Percentiles rank a stretch among this genome's conserved stretches.
These are phyloP conservation scores for Saccharomycopsis sp. DNA, from an alignment of 805 yeast genomes.

Conservation along the genomic window DNA sequence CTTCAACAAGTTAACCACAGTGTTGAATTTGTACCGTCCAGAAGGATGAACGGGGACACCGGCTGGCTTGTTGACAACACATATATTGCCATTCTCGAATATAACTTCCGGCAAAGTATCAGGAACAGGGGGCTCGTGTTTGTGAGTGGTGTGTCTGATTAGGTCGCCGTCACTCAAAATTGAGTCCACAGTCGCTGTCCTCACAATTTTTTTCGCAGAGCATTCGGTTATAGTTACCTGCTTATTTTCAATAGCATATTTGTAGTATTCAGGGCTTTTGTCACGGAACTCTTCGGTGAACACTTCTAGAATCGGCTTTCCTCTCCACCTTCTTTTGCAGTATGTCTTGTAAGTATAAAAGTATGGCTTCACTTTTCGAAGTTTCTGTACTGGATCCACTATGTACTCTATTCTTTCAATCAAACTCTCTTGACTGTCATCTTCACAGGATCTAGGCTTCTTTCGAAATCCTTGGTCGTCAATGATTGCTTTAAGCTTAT, in stretches of 20 bases:
- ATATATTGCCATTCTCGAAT: conserved; percentile 62
- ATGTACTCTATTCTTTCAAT: neutral
- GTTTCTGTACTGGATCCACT: conserved; percentile 24
- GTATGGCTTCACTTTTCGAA: conserved; percentile 77
- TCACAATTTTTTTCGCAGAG: conserved; percentile 9
- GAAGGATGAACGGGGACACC: conserved; percentile 97
- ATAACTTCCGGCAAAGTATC: conserved; percentile 47
- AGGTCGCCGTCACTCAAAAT: conserved; percentile 75
- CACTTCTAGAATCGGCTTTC: conserved; percentile 69
- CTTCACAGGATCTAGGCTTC: conserved; percentile 1
- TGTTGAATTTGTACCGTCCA: conserved; percentile 67
- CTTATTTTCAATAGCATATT: conserved; percentile 48
- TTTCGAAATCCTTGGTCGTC: neutral
- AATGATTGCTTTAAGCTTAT: neutral
- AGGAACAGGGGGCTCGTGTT: conserved; percentile 87
- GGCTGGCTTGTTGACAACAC: conserved; percentile 87
- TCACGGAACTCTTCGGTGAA: conserved; percentile 84
- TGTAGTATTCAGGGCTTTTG: conserved; percentile 60
- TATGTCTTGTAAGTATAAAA: conserved; percentile 84
- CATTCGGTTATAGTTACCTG: conserved; percentile 63
- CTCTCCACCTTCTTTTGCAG: conserved; percentile 90
- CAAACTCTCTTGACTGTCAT: neutral
- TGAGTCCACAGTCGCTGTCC: conserved; percentile 56
- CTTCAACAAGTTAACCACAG: conserved; percentile 71
- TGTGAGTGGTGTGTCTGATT: conserved; percentile 69